A percentile compares a stretch with the other conserved stretches of the same genome.
Conservation (phyloP, 495 filamentous ascomycete genomes). For the Hapsidospora chrysogenum region DNA sequence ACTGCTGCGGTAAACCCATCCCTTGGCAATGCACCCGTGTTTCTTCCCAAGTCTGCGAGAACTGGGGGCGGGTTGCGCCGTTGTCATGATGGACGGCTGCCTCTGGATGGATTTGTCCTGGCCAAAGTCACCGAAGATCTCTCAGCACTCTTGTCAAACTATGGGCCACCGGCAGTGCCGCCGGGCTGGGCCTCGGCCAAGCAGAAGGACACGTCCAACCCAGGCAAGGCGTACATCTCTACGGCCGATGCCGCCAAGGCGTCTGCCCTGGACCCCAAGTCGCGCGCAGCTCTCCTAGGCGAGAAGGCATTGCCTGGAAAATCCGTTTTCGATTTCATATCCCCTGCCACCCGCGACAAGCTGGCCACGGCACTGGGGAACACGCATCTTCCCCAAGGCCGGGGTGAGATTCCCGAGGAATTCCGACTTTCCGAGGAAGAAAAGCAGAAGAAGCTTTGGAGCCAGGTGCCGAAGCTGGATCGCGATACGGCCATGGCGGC, state of each 20-base stretch:
- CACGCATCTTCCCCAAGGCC: slow-evolving; percentile 55
- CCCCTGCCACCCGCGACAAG: slow-evolving; percentile 59
- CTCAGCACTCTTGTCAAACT: slow-evolving; percentile 37
- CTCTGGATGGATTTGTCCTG: slow-evolving; percentile 73
- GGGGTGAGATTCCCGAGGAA: slow-evolving; percentile 56
- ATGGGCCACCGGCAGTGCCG: slow-evolving; percentile 61
- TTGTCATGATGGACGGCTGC: slow-evolving; percentile 79
- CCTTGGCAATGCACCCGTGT: slow-evolving; percentile 51
- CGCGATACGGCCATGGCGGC: slow-evolving; percentile 58
- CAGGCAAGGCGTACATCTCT: slow-evolving; percentile 37
- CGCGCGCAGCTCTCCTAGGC: slow-evolving; percentile 67
- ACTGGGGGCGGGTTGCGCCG: slow-evolving; percentile 42
- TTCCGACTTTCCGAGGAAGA: slow-evolving; percentile 42
- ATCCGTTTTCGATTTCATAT: slow-evolving; percentile 90
- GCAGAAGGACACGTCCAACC: not conserved
- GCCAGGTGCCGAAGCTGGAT: slow-evolving; percentile 52
- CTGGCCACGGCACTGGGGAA: slow-evolving; percentile 64
- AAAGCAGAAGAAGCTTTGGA: slow-evolving; percentile 39
- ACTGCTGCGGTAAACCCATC: slow-evolving; percentile 42
- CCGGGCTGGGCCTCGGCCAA: slow-evolving; percentile 60
- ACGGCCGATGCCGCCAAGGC: slow-evolving; percentile 57
- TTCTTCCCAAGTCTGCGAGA: slow-evolving; percentile 57
- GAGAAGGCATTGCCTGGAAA: slow-evolving; percentile 75
- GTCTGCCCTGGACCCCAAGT: slow-evolving; percentile 59
- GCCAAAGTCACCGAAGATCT: slow-evolving; percentile 37